Percentiles rank a stretch among this genome's conserved stretches.
These are phyloP conservation scores for Aspergillus oerlinghausenensis DNA, from an alignment of 2,329 filamentous ascomycete species.

Conservation along the genomic window DNA sequence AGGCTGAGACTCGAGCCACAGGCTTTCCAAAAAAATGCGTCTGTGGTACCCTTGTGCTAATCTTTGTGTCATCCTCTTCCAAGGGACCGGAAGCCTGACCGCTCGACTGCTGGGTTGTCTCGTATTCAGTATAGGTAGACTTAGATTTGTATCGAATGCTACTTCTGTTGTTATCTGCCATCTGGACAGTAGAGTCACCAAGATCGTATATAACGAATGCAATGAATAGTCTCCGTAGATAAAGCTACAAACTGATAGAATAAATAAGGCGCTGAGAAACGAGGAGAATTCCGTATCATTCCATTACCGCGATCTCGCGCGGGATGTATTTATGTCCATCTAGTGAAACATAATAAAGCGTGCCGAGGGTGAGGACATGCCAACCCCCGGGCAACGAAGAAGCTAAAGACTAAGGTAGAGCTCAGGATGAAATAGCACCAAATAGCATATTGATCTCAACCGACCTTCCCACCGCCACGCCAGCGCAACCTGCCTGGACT, in stretches of 20 bases:
- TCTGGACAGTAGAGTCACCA: not conserved
- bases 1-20: no score
- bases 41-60: not conserved
- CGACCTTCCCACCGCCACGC: not conserved
- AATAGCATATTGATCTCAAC: not conserved
- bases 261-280: not conserved
- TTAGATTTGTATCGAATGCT: no score
- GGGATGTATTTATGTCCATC: conserved; percentile 22
- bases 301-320: conserved; percentile 21
- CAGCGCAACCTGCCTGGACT: not conserved
- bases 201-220: not conserved
- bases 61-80: not conserved
- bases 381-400: not conserved
- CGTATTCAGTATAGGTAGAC: no score
- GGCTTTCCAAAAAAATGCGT: not conserved
- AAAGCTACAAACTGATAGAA: not conserved
- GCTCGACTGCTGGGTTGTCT: no score
- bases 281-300: conserved; percentile 8
- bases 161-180: no score
- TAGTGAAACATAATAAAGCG: conserved; percentile 12
- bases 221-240: not conserved
- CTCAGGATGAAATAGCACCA: not conserved
- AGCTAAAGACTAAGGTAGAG: not conserved
- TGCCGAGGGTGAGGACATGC: not conserved
- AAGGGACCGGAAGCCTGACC: not conserved